These are phyloP conservation scores for Penicillium ucsense DNA, from an alignment of 495 filamentous ascomycete genomes.

Conservation along the genomic window DNA sequence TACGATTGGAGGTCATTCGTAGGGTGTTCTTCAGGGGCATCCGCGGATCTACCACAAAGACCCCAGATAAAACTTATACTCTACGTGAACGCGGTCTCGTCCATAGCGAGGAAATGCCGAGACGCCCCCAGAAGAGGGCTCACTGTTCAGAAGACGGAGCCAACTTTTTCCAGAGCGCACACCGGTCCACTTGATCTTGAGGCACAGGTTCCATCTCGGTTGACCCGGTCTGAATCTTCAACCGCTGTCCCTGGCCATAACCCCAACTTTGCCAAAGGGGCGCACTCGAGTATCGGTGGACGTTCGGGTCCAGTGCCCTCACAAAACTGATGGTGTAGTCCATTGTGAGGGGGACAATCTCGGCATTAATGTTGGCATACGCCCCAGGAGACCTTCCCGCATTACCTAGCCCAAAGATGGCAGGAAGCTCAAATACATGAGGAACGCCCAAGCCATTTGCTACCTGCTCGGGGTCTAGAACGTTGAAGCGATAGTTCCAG, in stretches of 20 bases:
- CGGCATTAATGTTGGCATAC: conserved; percentile 27
- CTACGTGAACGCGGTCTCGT: too few species aligned
- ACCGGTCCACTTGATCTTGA: conserved; percentile 28
- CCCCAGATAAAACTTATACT: too few species aligned
- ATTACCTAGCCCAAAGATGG: conserved; percentile 40
- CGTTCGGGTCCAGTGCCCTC: conserved; percentile 50
- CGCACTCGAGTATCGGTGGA: conserved; percentile 16
- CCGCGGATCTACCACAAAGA: too few species aligned
- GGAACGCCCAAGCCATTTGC: conserved; percentile 50
- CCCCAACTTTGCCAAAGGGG: conserved; percentile 38
- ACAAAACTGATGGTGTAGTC: conserved; percentile 58
- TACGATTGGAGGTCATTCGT: too few species aligned
- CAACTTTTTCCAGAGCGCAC: conserved; percentile 30
- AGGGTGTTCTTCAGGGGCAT: too few species aligned
- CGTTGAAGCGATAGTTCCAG: conserved; percentile 58
- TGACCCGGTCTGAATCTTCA: conserved; percentile 42
- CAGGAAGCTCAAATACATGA: conserved; percentile 51
- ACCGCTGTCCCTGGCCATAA: conserved; percentile 11
- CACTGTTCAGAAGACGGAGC: conserved; percentile 11
- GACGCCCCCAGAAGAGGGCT: neutral
- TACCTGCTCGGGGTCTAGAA: conserved; percentile 38
- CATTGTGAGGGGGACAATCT: conserved; percentile 46
- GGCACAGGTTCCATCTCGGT: conserved; percentile 46
- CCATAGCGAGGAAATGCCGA: too few species aligned
- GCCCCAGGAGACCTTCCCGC: conserved; percentile 15